Percentiles rank a stretch among this genome's conserved stretches.
phyloP scores from a whole-genome alignment of 2,329 filamentous ascomycete genomes.

The Ophiobolus disseminans region DNA sequence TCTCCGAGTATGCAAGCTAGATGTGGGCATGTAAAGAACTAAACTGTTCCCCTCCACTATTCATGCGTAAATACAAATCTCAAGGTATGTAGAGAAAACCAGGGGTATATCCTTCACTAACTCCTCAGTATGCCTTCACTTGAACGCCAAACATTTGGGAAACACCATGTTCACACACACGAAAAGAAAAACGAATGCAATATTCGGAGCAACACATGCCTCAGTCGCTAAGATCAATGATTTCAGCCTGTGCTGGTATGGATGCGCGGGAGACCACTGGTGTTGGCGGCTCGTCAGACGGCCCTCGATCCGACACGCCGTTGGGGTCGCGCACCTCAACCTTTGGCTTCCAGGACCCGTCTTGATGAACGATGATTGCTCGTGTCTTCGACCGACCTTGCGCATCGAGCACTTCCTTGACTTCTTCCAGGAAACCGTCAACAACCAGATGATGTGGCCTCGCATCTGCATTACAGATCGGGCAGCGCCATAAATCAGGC shows the following conservation, averaged over 20 bases:
- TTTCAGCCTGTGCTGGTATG: slow-evolving; percentile 3
- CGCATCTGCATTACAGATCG: slow-evolving; percentile 79
- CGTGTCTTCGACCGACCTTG: slow-evolving; percentile 60
- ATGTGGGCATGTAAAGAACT: too few relatives aligned
- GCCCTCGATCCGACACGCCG: slow-evolving; percentile 5
- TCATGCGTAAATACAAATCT: too few relatives aligned
- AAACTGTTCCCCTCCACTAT: too few relatives aligned
- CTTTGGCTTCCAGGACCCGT: slow-evolving; percentile 71
- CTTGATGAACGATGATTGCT: slow-evolving; percentile 67
- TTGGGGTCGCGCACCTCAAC: slow-evolving; percentile 12
- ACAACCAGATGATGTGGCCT: slow-evolving; percentile 73
- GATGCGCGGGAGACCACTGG: neutral
- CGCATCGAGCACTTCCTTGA: slow-evolving; percentile 63
- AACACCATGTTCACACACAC: neutral
- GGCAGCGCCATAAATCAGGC: slow-evolving; percentile 83
- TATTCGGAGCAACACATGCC: neutral
- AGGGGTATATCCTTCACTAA: neutral
- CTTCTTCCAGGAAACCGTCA: slow-evolving; percentile 74
- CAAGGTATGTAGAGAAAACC: neutral
- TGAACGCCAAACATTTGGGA: neutral
- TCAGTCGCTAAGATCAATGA: slow-evolving; percentile 22
- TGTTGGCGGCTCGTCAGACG: neutral
- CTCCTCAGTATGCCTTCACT: neutral
- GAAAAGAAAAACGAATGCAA: neutral
- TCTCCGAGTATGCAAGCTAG: too few relatives aligned